These are phyloP conservation scores for Ophiostoma sp. DNA, from an alignment of 2,329 filamentous ascomycete species.

Conservation along the genomic window DNA sequence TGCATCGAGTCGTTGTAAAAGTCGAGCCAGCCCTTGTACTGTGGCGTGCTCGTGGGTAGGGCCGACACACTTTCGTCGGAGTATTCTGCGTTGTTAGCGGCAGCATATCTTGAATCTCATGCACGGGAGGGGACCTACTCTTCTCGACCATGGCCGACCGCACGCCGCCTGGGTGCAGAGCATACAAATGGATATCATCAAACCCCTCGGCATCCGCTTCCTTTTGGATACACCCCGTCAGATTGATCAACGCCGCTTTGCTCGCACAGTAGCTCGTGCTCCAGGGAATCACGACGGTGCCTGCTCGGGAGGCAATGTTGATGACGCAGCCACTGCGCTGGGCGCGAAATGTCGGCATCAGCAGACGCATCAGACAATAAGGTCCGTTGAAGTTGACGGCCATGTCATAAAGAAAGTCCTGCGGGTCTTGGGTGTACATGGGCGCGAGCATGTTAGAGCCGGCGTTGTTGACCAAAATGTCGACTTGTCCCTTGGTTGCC, in stretches of 20 bases:
- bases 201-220: conserved; percentile 36
- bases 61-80: conserved; percentile 22
- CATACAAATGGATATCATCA: conserved; percentile 35
- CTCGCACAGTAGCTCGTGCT: conserved; percentile 38
- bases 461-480: conserved; percentile 34
- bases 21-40: conserved; percentile 32
- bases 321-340: conserved; percentile 36
- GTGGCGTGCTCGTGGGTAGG: background rate
- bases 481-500: background rate
- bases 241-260: conserved; percentile 38
- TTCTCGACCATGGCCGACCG: conserved; percentile 37
- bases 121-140: conserved; percentile 27
- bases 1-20: conserved; percentile 38
- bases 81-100: conserved; percentile 29
- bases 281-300: conserved; percentile 33
- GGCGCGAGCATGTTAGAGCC: conserved; percentile 36
- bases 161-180: conserved; percentile 38
- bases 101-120: background rate
- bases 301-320: conserved; percentile 38
- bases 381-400: conserved; percentile 33
- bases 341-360: conserved; percentile 33
- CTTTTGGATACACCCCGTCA: conserved; percentile 37
- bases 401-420: conserved; percentile 32
- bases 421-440: conserved; percentile 34
- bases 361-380: conserved; percentile 37